These are phyloP conservation scores for Thecaphora thlaspeos DNA, from an alignment of 1,284 basidiomycete species.

Conservation along the genomic window DNA sequence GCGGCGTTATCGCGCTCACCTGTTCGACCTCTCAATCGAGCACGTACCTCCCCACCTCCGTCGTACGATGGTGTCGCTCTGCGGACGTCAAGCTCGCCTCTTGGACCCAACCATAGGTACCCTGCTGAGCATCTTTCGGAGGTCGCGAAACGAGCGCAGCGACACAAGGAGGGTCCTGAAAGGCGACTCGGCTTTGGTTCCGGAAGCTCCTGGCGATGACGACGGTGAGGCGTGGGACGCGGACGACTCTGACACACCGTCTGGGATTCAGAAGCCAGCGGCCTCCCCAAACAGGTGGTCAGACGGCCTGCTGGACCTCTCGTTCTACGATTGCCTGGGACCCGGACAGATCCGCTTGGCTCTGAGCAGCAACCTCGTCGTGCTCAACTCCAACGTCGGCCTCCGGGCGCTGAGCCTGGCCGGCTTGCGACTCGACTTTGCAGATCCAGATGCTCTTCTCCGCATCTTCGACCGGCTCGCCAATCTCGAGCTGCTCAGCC, in stretches of 20 bases:
- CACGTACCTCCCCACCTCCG: slow-evolving; percentile 21
- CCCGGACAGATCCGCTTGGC: neutral
- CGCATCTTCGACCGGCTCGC: slow-evolving; percentile 10
- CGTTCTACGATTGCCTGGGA: slow-evolving; percentile 3
- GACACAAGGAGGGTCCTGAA: neutral
- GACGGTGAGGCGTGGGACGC: neutral
- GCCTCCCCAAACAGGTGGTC: neutral
- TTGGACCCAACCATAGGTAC: neutral
- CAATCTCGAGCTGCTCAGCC: slow-evolving; percentile 21
- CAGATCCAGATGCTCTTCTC: slow-evolving; percentile 1
- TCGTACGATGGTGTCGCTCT: slow-evolving; percentile 13
- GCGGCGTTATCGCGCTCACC: neutral
- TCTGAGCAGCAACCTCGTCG: neutral
- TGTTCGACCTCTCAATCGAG: slow-evolving; percentile 3
- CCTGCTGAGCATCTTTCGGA: neutral
- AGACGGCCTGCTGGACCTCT: slow-evolving; percentile 15
- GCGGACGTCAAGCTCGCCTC: slow-evolving; percentile 11
- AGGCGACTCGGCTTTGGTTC: neutral
- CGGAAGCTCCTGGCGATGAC: no score
- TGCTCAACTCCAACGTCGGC: neutral
- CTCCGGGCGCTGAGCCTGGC: slow-evolving; percentile 25
- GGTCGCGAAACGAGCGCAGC: no score
- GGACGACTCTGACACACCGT: no score
- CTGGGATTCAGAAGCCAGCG: neutral
- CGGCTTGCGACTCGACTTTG: slow-evolving; percentile 16